phyloP scores from a whole-genome alignment of 2,329 filamentous ascomycete genomes.

The Ophiostoma sp. region DNA sequence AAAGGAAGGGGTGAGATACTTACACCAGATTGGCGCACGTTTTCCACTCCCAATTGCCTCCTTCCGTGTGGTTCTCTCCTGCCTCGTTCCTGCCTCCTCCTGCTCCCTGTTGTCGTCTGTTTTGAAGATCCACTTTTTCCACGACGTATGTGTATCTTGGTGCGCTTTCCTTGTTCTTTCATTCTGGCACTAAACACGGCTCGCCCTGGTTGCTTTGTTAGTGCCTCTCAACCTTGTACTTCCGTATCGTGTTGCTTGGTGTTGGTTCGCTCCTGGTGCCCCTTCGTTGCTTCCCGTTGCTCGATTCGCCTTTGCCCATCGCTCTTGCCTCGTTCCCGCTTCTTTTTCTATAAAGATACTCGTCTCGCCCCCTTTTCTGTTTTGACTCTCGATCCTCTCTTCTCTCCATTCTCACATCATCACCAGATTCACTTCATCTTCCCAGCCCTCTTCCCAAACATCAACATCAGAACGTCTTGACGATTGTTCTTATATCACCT shows the following conservation, averaged over 20 bases:
- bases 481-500: background rate
- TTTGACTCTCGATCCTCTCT: background rate
- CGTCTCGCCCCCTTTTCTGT: conserved; percentile 6
- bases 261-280: background rate
- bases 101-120: background rate
- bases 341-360: conserved; percentile 20
- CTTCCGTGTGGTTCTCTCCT: background rate
- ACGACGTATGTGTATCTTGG: conserved; percentile 5
- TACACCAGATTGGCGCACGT: conserved; percentile 13
- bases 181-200: conserved; percentile 1
- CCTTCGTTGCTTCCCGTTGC: background rate
- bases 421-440: background rate
- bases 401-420: background rate
- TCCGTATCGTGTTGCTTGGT: conserved; percentile 8
- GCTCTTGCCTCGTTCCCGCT: background rate
- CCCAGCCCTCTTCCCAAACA: background rate
- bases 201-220: conserved; percentile 13
- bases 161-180: conserved; percentile 10
- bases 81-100: background rate
- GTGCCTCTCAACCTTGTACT: conserved; percentile 13
- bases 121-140: conserved; percentile 2
- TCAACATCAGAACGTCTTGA: conserved; percentile 12
- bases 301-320: conserved; percentile 10
- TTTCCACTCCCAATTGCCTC: background rate
- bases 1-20: conserved; percentile 4